Base-by-base conservation (phyloP, 2,329 filamentous ascomycete genomes). In the Nothophoma quercina region DNA sequence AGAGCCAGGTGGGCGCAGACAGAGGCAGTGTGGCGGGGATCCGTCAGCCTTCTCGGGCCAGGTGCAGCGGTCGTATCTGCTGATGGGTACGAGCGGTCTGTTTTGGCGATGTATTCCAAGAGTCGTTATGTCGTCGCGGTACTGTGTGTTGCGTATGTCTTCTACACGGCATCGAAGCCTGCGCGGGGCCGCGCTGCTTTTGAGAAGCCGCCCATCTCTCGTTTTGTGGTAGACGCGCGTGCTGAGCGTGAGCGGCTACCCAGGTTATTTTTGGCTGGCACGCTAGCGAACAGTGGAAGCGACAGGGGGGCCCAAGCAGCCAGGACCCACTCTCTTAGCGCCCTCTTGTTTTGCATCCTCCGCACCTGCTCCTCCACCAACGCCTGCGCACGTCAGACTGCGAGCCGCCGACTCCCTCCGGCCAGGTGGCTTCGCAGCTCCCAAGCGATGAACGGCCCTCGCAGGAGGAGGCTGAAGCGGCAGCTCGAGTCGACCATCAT, bases 401-500 rank as follows among this genome's bases (percentile, higher is more conserved):
- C 34, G 50, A 53, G 28, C 50, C 51, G 51, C 51, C 51, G 45
- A 55, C 30, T 36, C 40, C 33, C 34, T 54, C 51, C 50, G 43
- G 38, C 43, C 43, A 47, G 30, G 38, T 48, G 43, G 43, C 43
- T 43, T 42, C 28, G 43, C 30, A 28, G 8, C 18, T 18, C 25
- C 25, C 26, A 10, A 25, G 28, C 19, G n/a, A 53, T 53, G 50
- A 18, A 36, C 36, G 5, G 28, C 34, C 19, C 40, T 22, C 52
- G 32, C 34, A 52, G 52, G 29, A 63, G 36, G 62, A 58, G 54
- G 57, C 60, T 59, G 58, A 65, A 64, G 56, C 67, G 65, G 26
- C 65, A 67, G 52, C 52, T 63, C 41, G 60, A 64, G 65, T 83
- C 89, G 65, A 79, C 91, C 69, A 88, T 96, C 68, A 77, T 96